Percentiles rank a stretch among this genome's conserved stretches.
These are phyloP conservation scores for Trypanosoma conorhini DNA, from an alignment of 208 protist species.

Conservation along the genomic window DNA sequence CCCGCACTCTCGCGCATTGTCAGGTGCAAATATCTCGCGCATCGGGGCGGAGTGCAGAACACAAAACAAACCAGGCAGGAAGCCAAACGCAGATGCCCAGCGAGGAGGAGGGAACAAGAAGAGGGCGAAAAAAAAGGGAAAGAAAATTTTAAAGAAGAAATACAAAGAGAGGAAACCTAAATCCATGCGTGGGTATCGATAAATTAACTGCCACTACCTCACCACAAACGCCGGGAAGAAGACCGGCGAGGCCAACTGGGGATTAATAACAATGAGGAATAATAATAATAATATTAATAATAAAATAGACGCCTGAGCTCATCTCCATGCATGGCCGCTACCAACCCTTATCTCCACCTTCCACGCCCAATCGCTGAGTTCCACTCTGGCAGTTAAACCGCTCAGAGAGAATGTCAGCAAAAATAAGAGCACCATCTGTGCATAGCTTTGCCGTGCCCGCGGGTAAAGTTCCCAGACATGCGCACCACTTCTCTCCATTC, in stretches of 20 bases:
- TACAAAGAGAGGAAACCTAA: too few species aligned
- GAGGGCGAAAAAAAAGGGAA: slow-evolving; percentile 25
- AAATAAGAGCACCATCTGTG: slow-evolving; percentile 1
- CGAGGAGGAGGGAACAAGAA: too few species aligned
- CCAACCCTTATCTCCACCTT: background rate
- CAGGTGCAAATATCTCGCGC: background rate
- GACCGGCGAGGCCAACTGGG: too few species aligned
- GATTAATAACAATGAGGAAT: too few species aligned
- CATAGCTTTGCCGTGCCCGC: background rate
- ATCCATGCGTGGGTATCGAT: too few species aligned
- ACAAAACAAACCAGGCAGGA: too few species aligned
- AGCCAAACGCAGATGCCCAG: too few species aligned
- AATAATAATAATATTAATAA: too few species aligned
- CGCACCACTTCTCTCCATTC: slow-evolving; percentile 55
- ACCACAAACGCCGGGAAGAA: too few species aligned
- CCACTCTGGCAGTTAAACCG: slow-evolving; percentile 6
- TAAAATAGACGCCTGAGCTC: too few species aligned
- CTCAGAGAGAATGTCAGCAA: slow-evolving; percentile 15
- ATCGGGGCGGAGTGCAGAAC: too few species aligned
- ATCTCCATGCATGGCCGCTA: background rate
- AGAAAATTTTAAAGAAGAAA: slow-evolving; percentile 9
- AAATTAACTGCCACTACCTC: too few species aligned
- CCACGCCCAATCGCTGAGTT: background rate
- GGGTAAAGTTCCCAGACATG: slow-evolving; percentile 25
- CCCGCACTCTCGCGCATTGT: background rate